A percentile compares a stretch with the other conserved stretches of the same genome.
phyloP scores from a whole-genome alignment of 805 yeast genomes.

The Candida ponderosae region DNA sequence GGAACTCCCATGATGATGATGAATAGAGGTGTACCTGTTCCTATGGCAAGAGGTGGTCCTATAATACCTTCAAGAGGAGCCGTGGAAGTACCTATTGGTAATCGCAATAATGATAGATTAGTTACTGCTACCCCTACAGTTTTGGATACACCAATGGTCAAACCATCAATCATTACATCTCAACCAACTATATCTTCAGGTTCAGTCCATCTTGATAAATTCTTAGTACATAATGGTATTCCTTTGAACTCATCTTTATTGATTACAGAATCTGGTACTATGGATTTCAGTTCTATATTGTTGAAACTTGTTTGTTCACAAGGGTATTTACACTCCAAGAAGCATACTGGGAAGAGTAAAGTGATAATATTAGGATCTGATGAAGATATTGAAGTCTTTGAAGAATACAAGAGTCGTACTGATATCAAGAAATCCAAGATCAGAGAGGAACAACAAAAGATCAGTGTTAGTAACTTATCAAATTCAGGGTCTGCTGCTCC shows the following conservation, averaged over 20 bases:
- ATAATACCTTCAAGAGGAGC: too few species aligned
- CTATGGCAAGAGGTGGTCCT: too few species aligned
- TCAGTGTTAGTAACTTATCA: constrained; percentile 53
- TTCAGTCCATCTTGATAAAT: constrained; percentile 61
- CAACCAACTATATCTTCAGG: constrained; percentile 79
- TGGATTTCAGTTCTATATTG: constrained; percentile 75
- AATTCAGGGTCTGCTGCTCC: not conserved
- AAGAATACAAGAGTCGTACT: constrained; percentile 54
- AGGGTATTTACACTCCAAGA: constrained; percentile 1
- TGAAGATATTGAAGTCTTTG: constrained; percentile 66
- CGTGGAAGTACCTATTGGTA: not conserved
- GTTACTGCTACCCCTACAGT: constrained; percentile 1
- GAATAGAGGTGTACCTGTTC: not conserved
- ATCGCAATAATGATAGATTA: not conserved
- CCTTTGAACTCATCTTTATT: constrained; percentile 70
- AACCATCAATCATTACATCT: constrained; percentile 70
- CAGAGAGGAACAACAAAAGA: constrained; percentile 46
- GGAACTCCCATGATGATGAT: constrained; percentile 8
- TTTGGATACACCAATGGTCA: constrained; percentile 44
- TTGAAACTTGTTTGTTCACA: constrained; percentile 67
- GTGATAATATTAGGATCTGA: constrained; percentile 56
- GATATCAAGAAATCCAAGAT: constrained; percentile 59
- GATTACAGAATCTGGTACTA: constrained; percentile 78
- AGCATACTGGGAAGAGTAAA: not conserved
- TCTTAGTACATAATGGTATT: constrained; percentile 74